Percentiles rank a stretch among this genome's conserved stretches.
Evolutionary conservation across 2,329 filamentous ascomycete genomes (phyloP).

Genomic region (Arthrobotrys pseudoclavata): DNA sequence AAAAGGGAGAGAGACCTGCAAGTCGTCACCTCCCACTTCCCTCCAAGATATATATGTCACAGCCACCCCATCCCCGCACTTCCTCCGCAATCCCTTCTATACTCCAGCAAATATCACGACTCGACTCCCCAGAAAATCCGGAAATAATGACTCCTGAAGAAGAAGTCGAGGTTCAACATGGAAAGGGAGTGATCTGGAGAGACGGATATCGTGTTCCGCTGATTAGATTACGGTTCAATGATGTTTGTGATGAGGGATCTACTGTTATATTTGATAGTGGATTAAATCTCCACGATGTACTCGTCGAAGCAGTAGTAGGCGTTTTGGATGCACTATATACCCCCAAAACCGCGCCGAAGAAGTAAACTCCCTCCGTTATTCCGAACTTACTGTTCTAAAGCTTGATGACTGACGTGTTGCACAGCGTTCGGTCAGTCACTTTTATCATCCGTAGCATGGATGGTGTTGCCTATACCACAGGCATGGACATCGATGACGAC

Average conservation of each 20-base stretch:
- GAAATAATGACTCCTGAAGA: slow-evolving; percentile 43
- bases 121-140: slow-evolving; percentile 44
- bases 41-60: slow-evolving; percentile 35
- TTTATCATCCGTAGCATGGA: slow-evolving; percentile 82
- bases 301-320: slow-evolving; percentile 75
- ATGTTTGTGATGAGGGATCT: slow-evolving; percentile 74
- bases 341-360: slow-evolving; percentile 63
- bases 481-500: slow-evolving; percentile 81
- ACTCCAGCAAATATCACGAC: slow-evolving; percentile 38
- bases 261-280: slow-evolving; percentile 75
- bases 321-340: slow-evolving; percentile 82
- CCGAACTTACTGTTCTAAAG: neutral
- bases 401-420: slow-evolving; percentile 64
- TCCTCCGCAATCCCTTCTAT: slow-evolving; percentile 52
- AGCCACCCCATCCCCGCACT: slow-evolving; percentile 49
- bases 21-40: neutral
- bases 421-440: slow-evolving; percentile 80
- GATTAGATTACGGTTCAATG: slow-evolving; percentile 73
- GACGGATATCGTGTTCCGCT: slow-evolving; percentile 52
- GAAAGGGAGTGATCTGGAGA: slow-evolving; percentile 8
- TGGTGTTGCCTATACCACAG: slow-evolving; percentile 91
- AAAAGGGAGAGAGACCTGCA: neutral
- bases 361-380: slow-evolving; percentile 34
- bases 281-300: slow-evolving; percentile 74
- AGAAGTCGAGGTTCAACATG: slow-evolving; percentile 14